A percentile compares a stretch with the other conserved stretches of the same genome.
Conservation (phyloP, 176 grass and related monocot genomes). For the Luzula sylvatica region DNA sequence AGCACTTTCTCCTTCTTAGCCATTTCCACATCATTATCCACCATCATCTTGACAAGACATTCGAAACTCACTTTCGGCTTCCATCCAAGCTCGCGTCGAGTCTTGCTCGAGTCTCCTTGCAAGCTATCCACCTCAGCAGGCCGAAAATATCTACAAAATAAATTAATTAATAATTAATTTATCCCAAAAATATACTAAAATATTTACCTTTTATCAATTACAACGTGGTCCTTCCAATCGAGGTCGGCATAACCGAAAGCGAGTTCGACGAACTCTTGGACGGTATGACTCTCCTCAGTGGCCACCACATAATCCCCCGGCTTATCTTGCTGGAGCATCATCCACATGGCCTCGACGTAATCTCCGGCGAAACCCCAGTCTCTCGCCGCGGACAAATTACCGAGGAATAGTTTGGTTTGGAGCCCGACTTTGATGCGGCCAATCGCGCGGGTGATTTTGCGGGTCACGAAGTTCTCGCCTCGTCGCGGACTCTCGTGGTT, state of each 20-base stretch:
- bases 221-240: conserved; percentile 90
- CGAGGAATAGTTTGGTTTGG: conserved; percentile 95
- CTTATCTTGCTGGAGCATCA: conserved; percentile 90
- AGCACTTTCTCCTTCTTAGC: conserved; percentile 90
- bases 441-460: conserved; percentile 95
- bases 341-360: conserved; percentile 98
- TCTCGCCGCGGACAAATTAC: conserved; percentile 74
- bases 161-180: not conserved
- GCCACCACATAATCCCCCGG: conserved; percentile 80
- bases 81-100: conserved; percentile 52
- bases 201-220: conserved; percentile 67
- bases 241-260: conserved; percentile 68
- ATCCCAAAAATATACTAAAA: too few species aligned
- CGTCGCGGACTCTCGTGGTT: conserved; percentile 96
- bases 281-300: conserved; percentile 71
- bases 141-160: conserved; percentile 40
- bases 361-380: conserved; percentile 97
- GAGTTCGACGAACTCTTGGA: conserved; percentile 65
- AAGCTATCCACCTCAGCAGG: conserved; percentile 89
- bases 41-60: conserved; percentile 90
- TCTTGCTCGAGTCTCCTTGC: conserved; percentile 75
- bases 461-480: conserved; percentile 97
- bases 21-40: conserved; percentile 74
- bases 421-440: conserved; percentile 83
- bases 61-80: conserved; percentile 88